phyloP scores from a whole-genome alignment of 345 rosid genomes.

The Syzygium oleosum region DNA sequence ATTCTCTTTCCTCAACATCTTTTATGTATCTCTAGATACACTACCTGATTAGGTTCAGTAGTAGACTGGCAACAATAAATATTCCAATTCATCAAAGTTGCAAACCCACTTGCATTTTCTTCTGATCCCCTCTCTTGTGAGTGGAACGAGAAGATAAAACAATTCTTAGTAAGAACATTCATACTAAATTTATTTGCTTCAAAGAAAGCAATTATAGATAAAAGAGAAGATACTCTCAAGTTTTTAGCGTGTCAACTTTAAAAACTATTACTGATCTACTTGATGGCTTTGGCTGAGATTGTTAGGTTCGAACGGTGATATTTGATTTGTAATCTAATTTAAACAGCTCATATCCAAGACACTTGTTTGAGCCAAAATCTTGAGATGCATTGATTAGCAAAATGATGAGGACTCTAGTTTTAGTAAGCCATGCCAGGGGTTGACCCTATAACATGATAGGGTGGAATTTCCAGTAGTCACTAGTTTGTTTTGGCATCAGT shows the following conservation, averaged over 20 bases:
- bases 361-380: background rate
- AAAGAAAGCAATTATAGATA: background rate
- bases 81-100: background rate
- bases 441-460: background rate
- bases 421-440: background rate
- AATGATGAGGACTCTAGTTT: background rate
- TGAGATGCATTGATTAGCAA: background rate
- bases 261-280: background rate
- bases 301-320: background rate
- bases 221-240: background rate
- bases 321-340: background rate
- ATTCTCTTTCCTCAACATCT: background rate
- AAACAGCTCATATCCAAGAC: background rate
- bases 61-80: background rate
- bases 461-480: background rate
- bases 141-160: background rate
- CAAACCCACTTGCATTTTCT: background rate
- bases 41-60: background rate
- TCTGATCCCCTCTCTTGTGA: background rate
- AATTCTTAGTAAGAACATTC: background rate
- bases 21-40: background rate
- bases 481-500: background rate
- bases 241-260: background rate
- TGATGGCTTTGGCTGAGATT: background rate
- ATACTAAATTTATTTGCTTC: background rate